Evolutionary conservation across 73 alveolate species (phyloP), one percentile per base, ranked within the genome.

Genomic region (Diophrys appendiculata): DNA sequence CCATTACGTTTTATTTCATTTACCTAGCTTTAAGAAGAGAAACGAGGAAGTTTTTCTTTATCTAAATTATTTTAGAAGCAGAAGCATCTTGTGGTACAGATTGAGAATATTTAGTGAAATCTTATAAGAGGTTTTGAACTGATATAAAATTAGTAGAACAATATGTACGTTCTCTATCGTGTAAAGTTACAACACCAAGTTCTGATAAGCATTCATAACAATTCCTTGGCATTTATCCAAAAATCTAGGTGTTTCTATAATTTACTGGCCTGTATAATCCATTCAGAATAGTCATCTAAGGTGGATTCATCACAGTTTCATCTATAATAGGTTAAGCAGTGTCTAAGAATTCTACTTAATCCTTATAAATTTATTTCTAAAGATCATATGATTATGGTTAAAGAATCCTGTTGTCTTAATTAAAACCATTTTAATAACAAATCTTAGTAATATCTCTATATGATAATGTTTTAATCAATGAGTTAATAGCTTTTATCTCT

Each of bases 281-380:
- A 30, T 83, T 60, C 22, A 65, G 65, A 27, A 76, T 34, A 1
- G 77, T 76, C n/a, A 76, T 65, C 35, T 84, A 43, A 29, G 84
- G 56, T 2, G 92, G 92, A 54, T 53, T 56, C 72, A 76, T 31
- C 22, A 87, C 88, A 55, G 65, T 64, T 35, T 85, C 92, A 78
- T 85, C 78, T 14, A 85, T 78, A 18, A 78, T 54, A 1, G 88
- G 80, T 64, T 30, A 1, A 0, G 67, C 64, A 1, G 80, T 34
- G 30, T 52, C 26, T 25, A 34, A 27, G 53, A 79, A 79, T 29
- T 69, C 74, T 13, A 3, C 18, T 2, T 27, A 13, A 32, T 79
- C 88, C 32, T 69, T 71, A 28, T 43, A 14, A 11, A 30, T 79
- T 23, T 53, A 2, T 31, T 60, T 27, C 32, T 24, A 27, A 3